A percentile compares a stretch with the other conserved stretches of the same genome.
These are phyloP conservation scores for Amanita pseudoporphyria DNA, from an alignment of 768 basidiomycete genomes.

Conservation along the genomic window DNA sequence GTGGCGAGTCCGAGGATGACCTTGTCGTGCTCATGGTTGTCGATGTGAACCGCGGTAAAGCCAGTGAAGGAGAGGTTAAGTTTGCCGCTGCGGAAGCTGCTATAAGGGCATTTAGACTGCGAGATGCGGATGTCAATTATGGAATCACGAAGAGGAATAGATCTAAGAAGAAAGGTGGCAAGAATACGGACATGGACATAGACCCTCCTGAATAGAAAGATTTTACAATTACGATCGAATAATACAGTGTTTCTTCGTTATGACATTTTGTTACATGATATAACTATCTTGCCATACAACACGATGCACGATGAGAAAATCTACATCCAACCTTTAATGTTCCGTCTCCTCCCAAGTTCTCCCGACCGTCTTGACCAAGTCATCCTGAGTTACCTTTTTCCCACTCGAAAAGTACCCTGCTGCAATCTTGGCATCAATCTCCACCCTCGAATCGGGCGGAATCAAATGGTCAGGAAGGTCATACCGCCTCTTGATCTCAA, in stretches of 20 bases:
- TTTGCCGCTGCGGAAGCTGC: conserved; percentile 59
- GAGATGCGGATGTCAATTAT: conserved; percentile 18
- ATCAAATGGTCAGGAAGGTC: conserved; percentile 89
- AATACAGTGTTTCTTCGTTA: too few species aligned
- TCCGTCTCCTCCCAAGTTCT: conserved; percentile 88
- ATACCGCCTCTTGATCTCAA: conserved; percentile 71
- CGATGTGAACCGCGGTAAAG: conserved; percentile 39
- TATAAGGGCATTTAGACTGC: conserved; percentile 32
- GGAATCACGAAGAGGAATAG: background rate
- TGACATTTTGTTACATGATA: too few species aligned
- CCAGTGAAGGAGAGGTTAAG: conserved; percentile 56
- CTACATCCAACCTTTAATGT: conserved; percentile 31
- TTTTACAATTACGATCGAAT: too few species aligned
- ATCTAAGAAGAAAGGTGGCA: background rate
- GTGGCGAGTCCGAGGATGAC: background rate
- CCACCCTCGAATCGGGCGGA: conserved; percentile 83
- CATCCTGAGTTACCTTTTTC: conserved; percentile 66
- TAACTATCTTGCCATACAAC: too few species aligned
- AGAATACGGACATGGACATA: background rate
- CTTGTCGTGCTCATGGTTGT: conserved; percentile 1
- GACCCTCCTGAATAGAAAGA: too few species aligned
- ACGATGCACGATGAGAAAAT: background rate
- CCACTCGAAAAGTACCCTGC: conserved; percentile 86
- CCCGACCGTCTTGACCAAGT: conserved; percentile 80
- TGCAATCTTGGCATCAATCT: conserved; percentile 95